phyloP scores from a whole-genome alignment of 192 early-diverging fungal genomes.

The Piromyces finnis region DNA sequence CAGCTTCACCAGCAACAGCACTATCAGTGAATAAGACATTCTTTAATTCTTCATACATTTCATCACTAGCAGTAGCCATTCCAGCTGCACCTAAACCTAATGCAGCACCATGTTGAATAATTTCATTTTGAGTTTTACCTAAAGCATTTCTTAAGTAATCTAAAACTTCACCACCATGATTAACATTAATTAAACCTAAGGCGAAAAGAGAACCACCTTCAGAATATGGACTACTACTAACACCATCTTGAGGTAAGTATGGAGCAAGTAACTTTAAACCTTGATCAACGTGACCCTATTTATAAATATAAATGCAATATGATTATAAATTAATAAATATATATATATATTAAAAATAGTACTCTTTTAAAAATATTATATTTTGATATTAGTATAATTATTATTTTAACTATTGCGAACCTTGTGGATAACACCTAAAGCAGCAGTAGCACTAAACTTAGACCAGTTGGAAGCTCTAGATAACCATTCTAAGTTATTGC shows the following conservation, averaged over 20 bases:
- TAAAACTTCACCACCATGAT: constrained; percentile 70
- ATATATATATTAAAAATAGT: too few species aligned
- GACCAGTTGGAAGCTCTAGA: constrained; percentile 94
- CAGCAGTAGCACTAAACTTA: constrained; percentile 96
- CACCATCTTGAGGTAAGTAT: constrained; percentile 86
- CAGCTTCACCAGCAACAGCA: constrained; percentile 93
- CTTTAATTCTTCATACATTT: constrained; percentile 75
- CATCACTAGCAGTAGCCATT: constrained; percentile 84
- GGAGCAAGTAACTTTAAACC: constrained; percentile 67
- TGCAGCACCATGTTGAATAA: constrained; percentile 90
- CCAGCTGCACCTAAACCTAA: constrained; percentile 89
- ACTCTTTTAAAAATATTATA: too few species aligned
- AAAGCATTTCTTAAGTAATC: constrained; percentile 68
- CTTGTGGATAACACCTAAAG: constrained; percentile 93
- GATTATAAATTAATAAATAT: not conserved
- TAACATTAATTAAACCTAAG: constrained; percentile 88
- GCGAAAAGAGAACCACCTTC: constrained; percentile 97
- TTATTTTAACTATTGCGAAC: too few species aligned
- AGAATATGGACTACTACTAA: constrained; percentile 68
- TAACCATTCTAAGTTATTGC: constrained; percentile 95
- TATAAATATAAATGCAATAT: not conserved
- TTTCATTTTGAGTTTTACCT: constrained; percentile 60
- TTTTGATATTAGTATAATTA: too few species aligned
- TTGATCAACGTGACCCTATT: constrained; percentile 70
- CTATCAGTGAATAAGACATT: constrained; percentile 78